Base-by-base conservation (phyloP, 2,329 filamentous ascomycete species). In the Plectosphaerella cucumerina region DNA sequence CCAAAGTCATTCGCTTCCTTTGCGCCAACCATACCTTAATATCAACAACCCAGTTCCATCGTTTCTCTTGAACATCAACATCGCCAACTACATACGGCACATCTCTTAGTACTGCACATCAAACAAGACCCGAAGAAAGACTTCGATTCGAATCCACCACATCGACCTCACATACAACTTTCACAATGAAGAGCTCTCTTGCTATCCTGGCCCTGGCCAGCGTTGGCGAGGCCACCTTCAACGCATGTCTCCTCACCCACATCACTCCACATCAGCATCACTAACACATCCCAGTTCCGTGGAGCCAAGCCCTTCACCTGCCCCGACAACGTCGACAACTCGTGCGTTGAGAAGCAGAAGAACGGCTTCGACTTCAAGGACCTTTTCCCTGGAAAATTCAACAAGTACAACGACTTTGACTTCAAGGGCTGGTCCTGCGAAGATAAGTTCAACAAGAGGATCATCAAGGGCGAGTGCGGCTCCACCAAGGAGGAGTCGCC, bases 341-440 rank as follows among this genome's bases (percentile, higher is more conserved):
- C 86, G 61, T 97, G 93, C 71, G 41, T 42, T 23, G 66, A 78
- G n/a, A 69, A 84, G 58, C 89, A 95, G 73, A 70, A 78, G 56
- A 58, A 62, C 20, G 91, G 90, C 47, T 94, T 88, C 68, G 73
- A 86, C 74, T 97, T 87, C 81, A 69, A 70, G 22, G 80, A 81
- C 57, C 77, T 96, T 21, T 60, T 66, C 56, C 58, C 71, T 34
- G 90, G 89, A 43, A 61, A 65, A 15, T 84, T 96, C 70, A 70
- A 67, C 57, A 71, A 66, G 59, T 96, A 90, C 68, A 82, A 81
- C 48, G 87, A 84, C 63, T 90, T 93, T 69, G 71, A 77, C 55
- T 93, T 91, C 76, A 79, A 73, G 45, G 89, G 88, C 61, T 94
- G 86, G 74, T 74, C 73, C 48, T 95, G 89, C 74, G 72, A 77